Base-by-base conservation (phyloP, 768 basidiomycete genomes). In the Pleurotus sapidus region DNA sequence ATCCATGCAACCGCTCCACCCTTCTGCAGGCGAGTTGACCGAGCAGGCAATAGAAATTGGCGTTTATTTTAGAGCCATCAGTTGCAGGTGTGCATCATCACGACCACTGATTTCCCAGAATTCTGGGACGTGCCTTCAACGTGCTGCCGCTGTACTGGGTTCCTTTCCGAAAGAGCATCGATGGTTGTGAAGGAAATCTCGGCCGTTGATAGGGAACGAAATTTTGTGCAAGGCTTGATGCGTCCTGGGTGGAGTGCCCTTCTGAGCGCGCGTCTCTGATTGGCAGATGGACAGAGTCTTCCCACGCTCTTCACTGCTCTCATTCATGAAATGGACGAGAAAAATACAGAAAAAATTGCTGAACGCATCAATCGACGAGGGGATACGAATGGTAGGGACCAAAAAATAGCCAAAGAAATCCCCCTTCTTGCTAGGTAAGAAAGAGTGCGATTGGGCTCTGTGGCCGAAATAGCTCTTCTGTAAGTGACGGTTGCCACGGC, bases 401-500 rank as follows among this genome's bases (percentile, higher is more conserved):
- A 11, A 34, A 34, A 34, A 34, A 34, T 11, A 34, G 9, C 30
- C 9, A 7, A 11, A 34, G 30, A 34, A 34, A 34, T 3, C 9
- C 11, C 30, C 8, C 30, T 2, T 34, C 30, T 11, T 34, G 30
- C 30, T 3, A 50, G 49, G 27, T 24, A 17, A 37, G 49, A n/a
- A 50, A 27, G 27, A 48, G 23, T 27, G 27, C 25, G 49, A 34
- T 27, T 50, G 49, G 49, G 15, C 49, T 18, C 37, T 37, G 49
- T 50, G 51, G 51, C 51, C 18, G 51, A 54, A 54, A 40, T 40
- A 25, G 39, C 51, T 54, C 51, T 34, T 34, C 30, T 34, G 30
- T 40, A 54, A 17, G 42, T 54, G 51, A 54, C 51, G 51, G 51
- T 54, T 54, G 51, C 51, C 51, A 54, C 39, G 38, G 38, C 23